Base-by-base conservation (phyloP, 495 filamentous ascomycete species). In the Acidomyces sp. region DNA sequence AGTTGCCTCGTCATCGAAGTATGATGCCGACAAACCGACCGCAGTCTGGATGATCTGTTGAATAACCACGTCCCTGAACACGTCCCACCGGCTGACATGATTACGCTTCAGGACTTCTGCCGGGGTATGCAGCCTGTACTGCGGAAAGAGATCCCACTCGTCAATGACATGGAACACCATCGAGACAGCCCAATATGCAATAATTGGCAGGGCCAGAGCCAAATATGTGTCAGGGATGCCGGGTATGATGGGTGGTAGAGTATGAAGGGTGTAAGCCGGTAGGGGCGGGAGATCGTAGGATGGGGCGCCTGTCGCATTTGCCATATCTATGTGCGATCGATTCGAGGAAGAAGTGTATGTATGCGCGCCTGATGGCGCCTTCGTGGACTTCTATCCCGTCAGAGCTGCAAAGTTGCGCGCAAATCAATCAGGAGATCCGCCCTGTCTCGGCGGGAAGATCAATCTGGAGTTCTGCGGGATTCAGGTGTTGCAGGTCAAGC, bases 41-140 rank as follows among this genome's bases (percentile, higher is more conserved):
- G 69, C 58, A 1, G 80, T 81, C 60, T 94, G 87, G 22, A 94
- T 76, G n/a, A 84, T 52, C 50, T 96, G 88, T 57, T 96, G 85
- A 23, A 93, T 52, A 27, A 94, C 61, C 46, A 94, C 85, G 68
- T 92, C 85, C 52, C 79, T 77, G 16, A 85, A 71, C 3, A 93
- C 85, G 47, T 94, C 78, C 60, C 68, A 79, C 37, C 82, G 71
- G 37, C 78, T 72, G 33, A 84, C 88, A 50, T 80, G 84, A 61
- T 96, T 96, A 43, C 88, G 70, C 59, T 83, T 80, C 13, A 77
- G 56, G 39, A 94, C 71, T 54, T 94, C 88, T 36, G 81, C 84
- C 20, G 88, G 86, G 0, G 88, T 94, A 67, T 94, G 88, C 30
- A 95, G 65, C 37, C 88, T 78, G 63, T 94, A 92, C 49, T 86